phyloP scores from a whole-genome alignment of 2,329 filamentous ascomycete genomes.

The Botrytis deweyae region DNA sequence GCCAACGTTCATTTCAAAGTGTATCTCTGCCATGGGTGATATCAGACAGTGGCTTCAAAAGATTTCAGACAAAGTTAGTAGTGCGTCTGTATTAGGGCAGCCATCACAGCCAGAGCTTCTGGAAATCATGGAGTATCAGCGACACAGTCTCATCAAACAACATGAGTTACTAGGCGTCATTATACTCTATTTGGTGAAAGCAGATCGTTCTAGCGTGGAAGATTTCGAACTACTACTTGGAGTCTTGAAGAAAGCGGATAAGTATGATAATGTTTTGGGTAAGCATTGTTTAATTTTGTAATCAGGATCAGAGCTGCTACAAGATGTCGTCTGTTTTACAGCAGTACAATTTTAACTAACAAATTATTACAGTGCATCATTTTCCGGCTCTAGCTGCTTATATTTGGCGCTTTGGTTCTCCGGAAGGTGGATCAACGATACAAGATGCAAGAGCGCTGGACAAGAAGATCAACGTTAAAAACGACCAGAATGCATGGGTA shows the following conservation, averaged over 20 bases:
- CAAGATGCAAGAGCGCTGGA: slow-evolving; percentile 71
- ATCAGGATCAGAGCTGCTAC: slow-evolving; percentile 3
- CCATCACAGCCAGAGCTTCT: slow-evolving; percentile 60
- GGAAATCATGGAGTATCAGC: slow-evolving; percentile 79
- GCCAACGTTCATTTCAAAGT: slow-evolving; percentile 67
- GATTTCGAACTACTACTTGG: slow-evolving; percentile 75
- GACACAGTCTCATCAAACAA: slow-evolving; percentile 77
- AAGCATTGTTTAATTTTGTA: slow-evolving; percentile 30
- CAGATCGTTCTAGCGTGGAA: slow-evolving; percentile 63
- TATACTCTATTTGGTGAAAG: slow-evolving; percentile 74
- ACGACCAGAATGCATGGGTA: slow-evolving; percentile 69
- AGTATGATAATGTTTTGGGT: slow-evolving; percentile 67
- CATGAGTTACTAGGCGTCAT: slow-evolving; percentile 88
- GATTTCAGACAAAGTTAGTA: slow-evolving; percentile 73
- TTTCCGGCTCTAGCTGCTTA: slow-evolving; percentile 76
- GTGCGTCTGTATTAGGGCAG: slow-evolving; percentile 72
- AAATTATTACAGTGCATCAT: slow-evolving; percentile 63
- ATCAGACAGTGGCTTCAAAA: slow-evolving; percentile 75
- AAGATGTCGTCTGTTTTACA: neutral
- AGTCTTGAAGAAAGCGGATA: slow-evolving; percentile 67
- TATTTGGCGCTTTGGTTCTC: slow-evolving; percentile 75
- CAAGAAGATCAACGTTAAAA: slow-evolving; percentile 61
- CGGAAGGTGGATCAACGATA: slow-evolving; percentile 67
- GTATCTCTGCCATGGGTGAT: slow-evolving; percentile 71
- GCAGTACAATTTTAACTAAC: slow-evolving; percentile 26